Conservation (phyloP, 2,329 filamentous ascomycete species). For the Colletotrichum incanum region DNA sequence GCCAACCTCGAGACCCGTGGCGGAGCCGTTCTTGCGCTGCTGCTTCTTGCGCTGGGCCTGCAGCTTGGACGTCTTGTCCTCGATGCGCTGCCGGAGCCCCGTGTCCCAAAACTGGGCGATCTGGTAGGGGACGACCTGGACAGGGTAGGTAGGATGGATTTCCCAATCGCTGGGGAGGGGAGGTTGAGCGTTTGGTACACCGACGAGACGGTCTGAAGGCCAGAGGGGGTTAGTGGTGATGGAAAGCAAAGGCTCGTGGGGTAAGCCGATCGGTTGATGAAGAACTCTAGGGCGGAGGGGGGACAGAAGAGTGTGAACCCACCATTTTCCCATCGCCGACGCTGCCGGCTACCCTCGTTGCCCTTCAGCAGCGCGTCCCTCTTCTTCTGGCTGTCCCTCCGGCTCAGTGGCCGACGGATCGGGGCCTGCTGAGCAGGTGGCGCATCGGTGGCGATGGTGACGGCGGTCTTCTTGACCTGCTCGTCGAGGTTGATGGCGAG, state of each 20-base stretch:
- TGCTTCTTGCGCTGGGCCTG: slow-evolving; percentile 63
- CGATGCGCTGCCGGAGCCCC: slow-evolving; percentile 65
- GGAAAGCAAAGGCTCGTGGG: not conserved
- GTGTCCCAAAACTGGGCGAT: slow-evolving; percentile 88
- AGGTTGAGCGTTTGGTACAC: slow-evolving; percentile 88
- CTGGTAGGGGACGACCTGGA: slow-evolving; percentile 88
- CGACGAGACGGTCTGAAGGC: slow-evolving; percentile 81
- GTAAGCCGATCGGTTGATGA: too few relatives aligned
- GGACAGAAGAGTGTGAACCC: not conserved
- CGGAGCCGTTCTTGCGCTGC: slow-evolving; percentile 59
- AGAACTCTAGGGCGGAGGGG: too few relatives aligned
- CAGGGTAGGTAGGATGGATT: slow-evolving; percentile 84
- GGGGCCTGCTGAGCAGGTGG: slow-evolving; percentile 48
- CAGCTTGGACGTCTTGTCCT: slow-evolving; percentile 60
- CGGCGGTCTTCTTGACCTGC: slow-evolving; percentile 43
- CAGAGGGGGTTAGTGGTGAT: slow-evolving; percentile 6
- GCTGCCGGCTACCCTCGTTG: slow-evolving; percentile 89
- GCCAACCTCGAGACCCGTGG: slow-evolving; percentile 62
- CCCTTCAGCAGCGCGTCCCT: slow-evolving; percentile 88
- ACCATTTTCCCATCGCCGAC: slow-evolving; percentile 97
- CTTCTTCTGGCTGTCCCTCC: slow-evolving; percentile 69
- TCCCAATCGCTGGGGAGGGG: slow-evolving; percentile 88
- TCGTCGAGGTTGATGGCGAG: slow-evolving; percentile 85
- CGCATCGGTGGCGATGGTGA: slow-evolving; percentile 38
- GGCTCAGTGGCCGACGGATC: slow-evolving; percentile 62